Evolutionary conservation across 2,329 filamentous ascomycete genomes (phyloP).

Genomic region (Metarhizium album): DNA sequence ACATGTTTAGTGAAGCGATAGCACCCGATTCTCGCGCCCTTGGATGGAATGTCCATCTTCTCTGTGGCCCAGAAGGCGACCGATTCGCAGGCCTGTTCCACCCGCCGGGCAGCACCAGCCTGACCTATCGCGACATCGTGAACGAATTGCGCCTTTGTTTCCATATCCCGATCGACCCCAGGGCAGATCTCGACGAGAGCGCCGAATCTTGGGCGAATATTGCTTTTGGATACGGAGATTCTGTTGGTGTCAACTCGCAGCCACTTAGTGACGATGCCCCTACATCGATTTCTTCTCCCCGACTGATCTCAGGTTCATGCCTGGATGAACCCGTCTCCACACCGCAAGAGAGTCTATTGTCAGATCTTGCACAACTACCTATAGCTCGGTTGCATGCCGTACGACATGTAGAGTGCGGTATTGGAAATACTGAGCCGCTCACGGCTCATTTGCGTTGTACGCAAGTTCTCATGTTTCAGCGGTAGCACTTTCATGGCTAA

Average conservation of each 20-base stretch:
- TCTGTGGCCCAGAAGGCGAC: neutral
- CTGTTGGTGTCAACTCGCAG: neutral
- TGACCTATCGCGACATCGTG: constrained; percentile 10
- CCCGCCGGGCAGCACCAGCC: neutral
- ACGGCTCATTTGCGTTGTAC: neutral
- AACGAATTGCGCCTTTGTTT: constrained; percentile 12
- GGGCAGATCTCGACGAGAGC: neutral
- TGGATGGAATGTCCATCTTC: neutral
- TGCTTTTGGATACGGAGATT: constrained; percentile 2
- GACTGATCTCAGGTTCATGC: neutral
- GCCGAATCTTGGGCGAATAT: constrained; percentile 5
- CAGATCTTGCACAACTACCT: neutral
- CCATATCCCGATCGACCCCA: constrained; percentile 3
- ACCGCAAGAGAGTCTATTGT: neutral
- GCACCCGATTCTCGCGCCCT: neutral
- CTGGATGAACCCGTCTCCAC: neutral
- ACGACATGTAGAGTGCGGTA: neutral
- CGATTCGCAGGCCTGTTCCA: constrained; percentile 1
- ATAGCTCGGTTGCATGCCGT: constrained; percentile 1
- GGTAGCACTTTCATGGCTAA: neutral
- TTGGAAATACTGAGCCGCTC: neutral
- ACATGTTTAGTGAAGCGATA: neutral
- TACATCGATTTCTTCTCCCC: neutral
- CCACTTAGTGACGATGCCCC: neutral
- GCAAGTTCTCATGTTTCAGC: neutral